Base-by-base conservation (phyloP, 2,329 filamentous ascomycete genomes). In the Cucurbitaria berberidis region DNA sequence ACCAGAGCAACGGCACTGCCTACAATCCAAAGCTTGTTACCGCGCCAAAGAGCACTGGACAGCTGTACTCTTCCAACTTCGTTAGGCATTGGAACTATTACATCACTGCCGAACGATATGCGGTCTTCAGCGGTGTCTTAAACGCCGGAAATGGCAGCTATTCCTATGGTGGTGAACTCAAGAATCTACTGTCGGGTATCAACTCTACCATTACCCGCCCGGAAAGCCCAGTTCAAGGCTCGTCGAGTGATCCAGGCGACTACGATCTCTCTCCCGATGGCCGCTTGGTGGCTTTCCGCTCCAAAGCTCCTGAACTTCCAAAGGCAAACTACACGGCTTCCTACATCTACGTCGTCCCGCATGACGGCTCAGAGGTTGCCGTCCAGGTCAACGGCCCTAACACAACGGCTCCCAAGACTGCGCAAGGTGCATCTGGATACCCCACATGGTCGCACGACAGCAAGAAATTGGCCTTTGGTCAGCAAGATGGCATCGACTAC, bases 21-120 rank as follows among this genome's bases (percentile, higher is more conserved):
- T 88, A 88, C 76, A 89, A 89, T 70, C 78, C 84, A 7, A 81
- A 86, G 38, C 78, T 82, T 5, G 86, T 84, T 19, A 77, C 82
- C 47, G 83, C 84, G 62, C 79, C 84, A 1, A 76, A 82, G 24
- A 88, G 86, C 32, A 82, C 84, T 2, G 91, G 85, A 22, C 87
- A 85, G 66, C 81, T 91, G 21, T 95, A 95, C 70, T 84, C 86
- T 26, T 85, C 83, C 47, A 84, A 91, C 41, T 95, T 89, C 65
- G 88, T 91, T 27, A 85, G 91, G 19, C 90, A 96, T 68, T 96
- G 91, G 91, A 89, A 96, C 71, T 75, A 82, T 10, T 96, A 89
- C 77, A 80, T 86, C 34, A 85, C 83, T 0, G 82, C 86, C 32
- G 86, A 90, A 66, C 85, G 83, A 56, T 88, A 86, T 65, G 84